These are phyloP conservation scores for Ilyonectria robusta DNA, from an alignment of 2,329 filamentous ascomycete genomes.

Conservation along the genomic window DNA sequence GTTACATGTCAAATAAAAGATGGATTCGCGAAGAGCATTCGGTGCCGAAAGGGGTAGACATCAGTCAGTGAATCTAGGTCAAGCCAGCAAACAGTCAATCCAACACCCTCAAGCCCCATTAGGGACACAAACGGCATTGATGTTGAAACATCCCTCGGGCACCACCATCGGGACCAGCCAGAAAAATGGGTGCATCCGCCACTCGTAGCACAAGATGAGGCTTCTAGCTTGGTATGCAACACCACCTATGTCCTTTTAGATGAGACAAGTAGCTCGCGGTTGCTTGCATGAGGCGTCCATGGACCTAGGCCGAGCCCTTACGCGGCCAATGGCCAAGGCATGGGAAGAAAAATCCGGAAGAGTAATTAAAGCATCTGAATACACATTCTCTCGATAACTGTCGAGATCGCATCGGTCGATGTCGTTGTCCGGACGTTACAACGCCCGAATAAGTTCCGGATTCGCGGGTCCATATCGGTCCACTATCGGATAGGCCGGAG, in stretches of 20 bases:
- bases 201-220: conserved; percentile 24
- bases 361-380: background rate
- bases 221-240: background rate
- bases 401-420: conserved; percentile 6
- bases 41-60: too few species aligned
- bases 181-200: background rate
- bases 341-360: background rate
- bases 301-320: background rate
- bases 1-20: background rate
- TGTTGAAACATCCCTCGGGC: conserved; percentile 37
- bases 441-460: conserved; percentile 16
- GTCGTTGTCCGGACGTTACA: conserved; percentile 20
- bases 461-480: conserved; percentile 21
- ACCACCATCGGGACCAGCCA: conserved; percentile 17
- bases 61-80: background rate
- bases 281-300: background rate
- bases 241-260: background rate
- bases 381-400: background rate
- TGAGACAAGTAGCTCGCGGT: background rate
- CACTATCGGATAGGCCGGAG: conserved; percentile 29
- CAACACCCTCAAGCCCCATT: background rate
- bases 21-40: background rate
- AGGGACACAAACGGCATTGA: background rate
- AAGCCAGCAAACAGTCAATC: background rate
- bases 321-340: too few species aligned